phyloP scores from a whole-genome alignment of 805 yeast genomes.

The Sugiyamaella marilandica region DNA sequence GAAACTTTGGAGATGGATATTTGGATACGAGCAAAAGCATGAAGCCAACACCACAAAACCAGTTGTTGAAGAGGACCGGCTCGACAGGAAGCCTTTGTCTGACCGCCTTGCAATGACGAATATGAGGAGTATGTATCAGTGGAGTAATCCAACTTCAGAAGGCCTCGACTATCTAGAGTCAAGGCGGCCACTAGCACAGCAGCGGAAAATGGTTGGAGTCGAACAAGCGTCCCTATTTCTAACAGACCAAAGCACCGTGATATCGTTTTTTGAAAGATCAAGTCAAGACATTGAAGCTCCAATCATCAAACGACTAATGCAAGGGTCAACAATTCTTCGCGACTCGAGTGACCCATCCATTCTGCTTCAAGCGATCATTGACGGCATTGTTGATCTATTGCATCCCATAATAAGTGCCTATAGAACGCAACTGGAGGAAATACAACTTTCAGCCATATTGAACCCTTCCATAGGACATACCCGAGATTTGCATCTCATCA shows the following conservation, averaged over 20 bases:
- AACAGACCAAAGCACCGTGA: slow-evolving; percentile 42
- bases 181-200: slow-evolving; percentile 42
- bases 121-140: slow-evolving; percentile 30
- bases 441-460: slow-evolving; percentile 48
- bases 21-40: background rate
- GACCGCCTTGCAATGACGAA: slow-evolving; percentile 11
- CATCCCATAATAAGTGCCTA: slow-evolving; percentile 53
- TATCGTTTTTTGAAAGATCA: slow-evolving; percentile 54
- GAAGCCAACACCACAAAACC: background rate
- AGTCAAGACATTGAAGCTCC: slow-evolving; percentile 52
- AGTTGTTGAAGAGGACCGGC: slow-evolving; percentile 1
- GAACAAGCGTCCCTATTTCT: slow-evolving; percentile 55
- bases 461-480: slow-evolving; percentile 50
- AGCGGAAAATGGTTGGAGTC: slow-evolving; percentile 45
- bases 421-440: slow-evolving; percentile 42
- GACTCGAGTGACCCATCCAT: slow-evolving; percentile 49
- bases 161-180: slow-evolving; percentile 33
- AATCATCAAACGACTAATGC: slow-evolving; percentile 43
- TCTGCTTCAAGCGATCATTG: slow-evolving; percentile 50
- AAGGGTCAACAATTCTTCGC: slow-evolving; percentile 45
- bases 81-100: slow-evolving; percentile 9
- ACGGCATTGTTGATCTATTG: slow-evolving; percentile 49
- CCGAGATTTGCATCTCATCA: slow-evolving; percentile 48
- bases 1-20: background rate
- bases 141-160: slow-evolving; percentile 31